Percentiles rank a stretch among this genome's conserved stretches.
Conservation (phyloP, 768 basidiomycete species). For the Leucosporidium yakuticum region DNA sequence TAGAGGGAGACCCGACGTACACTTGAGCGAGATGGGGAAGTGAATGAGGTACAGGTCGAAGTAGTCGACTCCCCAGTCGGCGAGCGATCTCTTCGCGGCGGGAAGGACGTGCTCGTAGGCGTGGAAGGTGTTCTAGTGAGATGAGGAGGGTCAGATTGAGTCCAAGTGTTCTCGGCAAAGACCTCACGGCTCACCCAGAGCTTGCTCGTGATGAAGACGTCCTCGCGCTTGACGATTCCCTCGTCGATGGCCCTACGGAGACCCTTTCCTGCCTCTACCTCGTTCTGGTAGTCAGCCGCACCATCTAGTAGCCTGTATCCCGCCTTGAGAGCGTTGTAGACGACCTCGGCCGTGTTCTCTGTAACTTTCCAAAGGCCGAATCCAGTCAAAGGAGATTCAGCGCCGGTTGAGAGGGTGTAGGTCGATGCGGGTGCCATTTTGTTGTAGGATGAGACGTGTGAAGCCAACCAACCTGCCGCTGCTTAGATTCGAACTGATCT, state of each 20-base stretch:
- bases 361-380: conserved; percentile 4
- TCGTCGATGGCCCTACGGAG: conserved; percentile 69
- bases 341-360: neutral
- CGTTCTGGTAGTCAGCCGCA: conserved; percentile 58
- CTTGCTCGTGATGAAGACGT: conserved; percentile 84
- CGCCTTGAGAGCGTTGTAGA: conserved; percentile 61
- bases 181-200: conserved; percentile 40
- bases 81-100: conserved; percentile 59
- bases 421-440: too few species aligned
- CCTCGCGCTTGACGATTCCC: conserved; percentile 78
- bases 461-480: too few species aligned
- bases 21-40: conserved; percentile 75
- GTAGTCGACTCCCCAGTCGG: conserved; percentile 72
- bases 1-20: conserved; percentile 48
- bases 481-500: too few species aligned
- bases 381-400: neutral
- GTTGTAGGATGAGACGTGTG: too few species aligned
- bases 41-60: conserved; percentile 53
- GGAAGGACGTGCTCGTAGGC: conserved; percentile 62
- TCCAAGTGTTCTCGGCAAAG: too few species aligned
- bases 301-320: conserved; percentile 84
- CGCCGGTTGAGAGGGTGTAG: too few species aligned
- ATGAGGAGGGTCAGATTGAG: conserved; percentile 1
- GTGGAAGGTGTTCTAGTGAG: conserved; percentile 89
- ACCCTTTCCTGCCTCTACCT: conserved; percentile 76